Evolutionary conservation across 208 protist genomes (phyloP), one percentile per base, ranked within the genome.

Genomic region (Wallacemonas sp.): DNA sequence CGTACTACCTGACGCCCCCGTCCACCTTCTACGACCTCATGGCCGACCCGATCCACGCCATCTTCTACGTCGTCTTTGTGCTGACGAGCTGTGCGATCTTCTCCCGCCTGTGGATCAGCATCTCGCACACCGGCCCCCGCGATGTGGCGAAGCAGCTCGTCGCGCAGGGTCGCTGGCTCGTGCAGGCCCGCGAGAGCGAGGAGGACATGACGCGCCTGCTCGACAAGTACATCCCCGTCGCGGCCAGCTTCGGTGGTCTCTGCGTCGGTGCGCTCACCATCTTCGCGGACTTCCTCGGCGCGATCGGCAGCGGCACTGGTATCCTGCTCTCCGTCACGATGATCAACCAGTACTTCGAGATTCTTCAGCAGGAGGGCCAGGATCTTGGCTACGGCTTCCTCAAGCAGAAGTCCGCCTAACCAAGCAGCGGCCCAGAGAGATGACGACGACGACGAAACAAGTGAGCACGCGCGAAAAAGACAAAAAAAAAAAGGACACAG

Each of bases 301-400:
- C 98, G 28, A 97, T 98, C 64, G 91, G 92, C 45, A 98, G 92
- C 45, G 99, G 99, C 65, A 99, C 99, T 10, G 99, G 99, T 85
- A 99, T 99, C 67, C 80, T 99, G 3, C 87, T 99, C 16, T 98
- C 99, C 41, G 99, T 99, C 5, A 99, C 98, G 23, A 99, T 99
- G 86, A 99, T 99, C 76, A 99, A 99, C 78, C 97, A 99, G 88
- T 99, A 99, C 89, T 99, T 96, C 78, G 99, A 99, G 89, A 98
- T 99, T 20, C 96, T 99, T 31, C 91, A 95, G 62, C 98, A 99
- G 87, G 98, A 99, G 91, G 94, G 97, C 61, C 83, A 97, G 67
- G 90, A 92, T 22, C 75, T 96, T 11, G 87, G 91, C 39, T 89
- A 87, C 70, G 70, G 74, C 49, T 89, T 89, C 61, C 71, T 95